phyloP scores from a whole-genome alignment of 805 yeast species.

The Starmerella bombicola region DNA sequence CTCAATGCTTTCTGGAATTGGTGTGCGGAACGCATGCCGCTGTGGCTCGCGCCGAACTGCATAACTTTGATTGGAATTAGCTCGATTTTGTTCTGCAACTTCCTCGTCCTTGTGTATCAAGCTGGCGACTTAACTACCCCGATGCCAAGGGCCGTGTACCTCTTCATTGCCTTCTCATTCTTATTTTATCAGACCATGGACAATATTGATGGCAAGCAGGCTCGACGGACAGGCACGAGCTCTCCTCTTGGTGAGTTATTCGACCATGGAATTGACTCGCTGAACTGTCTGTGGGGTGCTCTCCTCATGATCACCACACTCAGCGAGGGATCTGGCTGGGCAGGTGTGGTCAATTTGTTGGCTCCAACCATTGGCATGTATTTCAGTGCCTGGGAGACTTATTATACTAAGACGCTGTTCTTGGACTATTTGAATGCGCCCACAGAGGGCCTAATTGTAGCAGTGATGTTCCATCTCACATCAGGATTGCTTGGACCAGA shows the following conservation, averaged over 20 bases:
- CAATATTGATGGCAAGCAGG: slow-evolving; percentile 94
- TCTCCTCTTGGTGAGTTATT: slow-evolving; percentile 94
- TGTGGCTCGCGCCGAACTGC: slow-evolving; percentile 88
- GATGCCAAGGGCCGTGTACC: slow-evolving; percentile 68
- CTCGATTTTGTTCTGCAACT: slow-evolving; percentile 50
- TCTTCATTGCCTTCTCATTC: slow-evolving; percentile 65
- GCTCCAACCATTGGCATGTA: slow-evolving; percentile 41
- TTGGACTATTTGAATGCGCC: slow-evolving; percentile 85
- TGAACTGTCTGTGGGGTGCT: slow-evolving; percentile 69
- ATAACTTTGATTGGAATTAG: slow-evolving; percentile 71
- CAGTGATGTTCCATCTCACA: slow-evolving; percentile 42
- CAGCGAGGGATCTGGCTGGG: slow-evolving; percentile 62
- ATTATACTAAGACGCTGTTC: slow-evolving; percentile 73
- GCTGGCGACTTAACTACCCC: slow-evolving; percentile 45
- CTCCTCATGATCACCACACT: slow-evolving; percentile 63
- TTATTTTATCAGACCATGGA: slow-evolving; percentile 93
- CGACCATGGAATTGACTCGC: slow-evolving; percentile 73
- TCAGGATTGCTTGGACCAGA: slow-evolving; percentile 56
- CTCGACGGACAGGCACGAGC: slow-evolving; percentile 82
- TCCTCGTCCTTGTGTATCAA: slow-evolving; percentile 55
- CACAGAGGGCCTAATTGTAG: slow-evolving; percentile 78
- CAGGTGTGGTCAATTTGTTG: slow-evolving; percentile 23
- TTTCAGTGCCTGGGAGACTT: slow-evolving; percentile 90
- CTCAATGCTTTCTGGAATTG: slow-evolving; percentile 78
- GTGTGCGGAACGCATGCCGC: slow-evolving; percentile 70